Conservation (phyloP, 306 rosid species). For the Vigna nakashimae region DNA sequence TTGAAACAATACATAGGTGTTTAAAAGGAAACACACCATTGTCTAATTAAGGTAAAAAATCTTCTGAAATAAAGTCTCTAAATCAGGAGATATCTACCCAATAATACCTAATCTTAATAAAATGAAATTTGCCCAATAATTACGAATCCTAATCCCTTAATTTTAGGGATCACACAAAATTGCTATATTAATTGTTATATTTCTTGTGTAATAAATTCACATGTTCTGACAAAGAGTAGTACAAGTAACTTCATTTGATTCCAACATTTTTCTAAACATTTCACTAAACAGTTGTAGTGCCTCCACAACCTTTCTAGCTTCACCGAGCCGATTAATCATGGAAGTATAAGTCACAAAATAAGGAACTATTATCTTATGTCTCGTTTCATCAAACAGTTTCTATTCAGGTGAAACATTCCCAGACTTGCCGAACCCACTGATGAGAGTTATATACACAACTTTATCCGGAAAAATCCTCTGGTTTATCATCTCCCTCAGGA, state of each 20-base stretch:
- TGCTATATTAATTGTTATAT: no score
- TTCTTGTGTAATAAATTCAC: no score
- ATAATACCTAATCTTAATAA: no score
- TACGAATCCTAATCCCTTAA: no score
- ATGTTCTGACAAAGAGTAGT: conserved; percentile 41
- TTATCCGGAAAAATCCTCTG: conserved; percentile 67
- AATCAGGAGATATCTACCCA: no score
- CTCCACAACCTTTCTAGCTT: conserved; percentile 66
- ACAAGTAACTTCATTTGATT: conserved; percentile 82
- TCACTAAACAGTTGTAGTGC: conserved; percentile 61
- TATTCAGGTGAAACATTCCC: conserved; percentile 63
- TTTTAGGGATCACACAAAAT: no score
- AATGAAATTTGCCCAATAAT: no score
- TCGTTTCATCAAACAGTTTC: conserved; percentile 74
- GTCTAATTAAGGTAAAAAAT: no score
- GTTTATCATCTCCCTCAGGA: conserved; percentile 66
- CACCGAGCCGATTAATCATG: conserved; percentile 73
- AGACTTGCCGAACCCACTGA: conserved; percentile 69
- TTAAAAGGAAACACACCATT: no score
- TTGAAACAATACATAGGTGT: no score
- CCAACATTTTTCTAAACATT: conserved; percentile 65
- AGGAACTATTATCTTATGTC: conserved; percentile 57
- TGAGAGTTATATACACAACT: conserved; percentile 78
- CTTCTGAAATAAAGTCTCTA: no score
- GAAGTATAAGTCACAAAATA: conserved; percentile 74